Percentiles rank a stretch among this genome's conserved stretches.
Conservation (phyloP, 371 early-diverging fungal genomes). For the Mucor racemosus region DNA sequence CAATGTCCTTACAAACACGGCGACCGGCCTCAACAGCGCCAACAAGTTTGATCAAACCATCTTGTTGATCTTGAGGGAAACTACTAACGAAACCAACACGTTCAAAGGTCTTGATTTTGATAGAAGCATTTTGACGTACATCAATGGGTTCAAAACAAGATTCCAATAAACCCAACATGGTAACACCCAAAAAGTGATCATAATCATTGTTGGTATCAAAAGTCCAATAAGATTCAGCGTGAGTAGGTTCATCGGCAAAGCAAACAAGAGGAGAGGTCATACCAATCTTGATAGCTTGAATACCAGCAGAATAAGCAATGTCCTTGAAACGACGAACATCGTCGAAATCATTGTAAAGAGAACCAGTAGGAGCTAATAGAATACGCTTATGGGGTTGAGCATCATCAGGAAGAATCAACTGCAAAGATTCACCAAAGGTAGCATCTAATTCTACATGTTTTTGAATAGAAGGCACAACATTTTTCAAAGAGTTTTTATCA, state of each 20-base stretch:
- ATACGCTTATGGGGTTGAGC: constrained; percentile 62
- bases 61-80: constrained; percentile 34
- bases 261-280: constrained; percentile 60
- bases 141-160: constrained; percentile 80
- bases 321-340: constrained; percentile 81
- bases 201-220: constrained; percentile 57
- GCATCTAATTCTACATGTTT: constrained; percentile 38
- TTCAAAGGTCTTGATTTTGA: constrained; percentile 52
- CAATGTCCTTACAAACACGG: constrained; percentile 77
- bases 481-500: constrained; percentile 33
- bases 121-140: constrained; percentile 71
- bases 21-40: constrained; percentile 80
- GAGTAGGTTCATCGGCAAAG: constrained; percentile 59
- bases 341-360: constrained; percentile 75
- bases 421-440: constrained; percentile 46
- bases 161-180: constrained; percentile 74
- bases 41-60: constrained; percentile 45
- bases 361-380: constrained; percentile 75
- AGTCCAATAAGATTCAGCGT: constrained; percentile 32
- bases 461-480: constrained; percentile 32
- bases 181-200: constrained; percentile 71
- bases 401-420: constrained; percentile 42
- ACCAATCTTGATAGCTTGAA: constrained; percentile 72
- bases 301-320: constrained; percentile 66
- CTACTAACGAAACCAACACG: constrained; percentile 53